phyloP scores from a whole-genome alignment of 176 grass and related monocot genomes.

The Aechmea fasciata region DNA sequence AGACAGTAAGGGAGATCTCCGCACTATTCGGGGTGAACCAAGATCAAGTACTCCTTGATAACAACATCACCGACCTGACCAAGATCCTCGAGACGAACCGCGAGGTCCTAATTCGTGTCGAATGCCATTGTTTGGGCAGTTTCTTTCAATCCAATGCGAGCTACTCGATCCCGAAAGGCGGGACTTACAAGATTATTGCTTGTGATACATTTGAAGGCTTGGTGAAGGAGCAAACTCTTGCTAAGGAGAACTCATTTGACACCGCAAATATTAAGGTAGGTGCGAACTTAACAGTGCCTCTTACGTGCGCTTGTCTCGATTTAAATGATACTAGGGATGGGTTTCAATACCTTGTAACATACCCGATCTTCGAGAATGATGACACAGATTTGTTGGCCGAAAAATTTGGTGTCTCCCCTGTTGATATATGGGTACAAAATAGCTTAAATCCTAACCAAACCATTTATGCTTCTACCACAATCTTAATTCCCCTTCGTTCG shows the following conservation, averaged over 20 bases:
- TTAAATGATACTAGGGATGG: neutral
- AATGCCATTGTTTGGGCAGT: neutral
- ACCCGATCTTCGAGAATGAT: neutral
- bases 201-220: neutral
- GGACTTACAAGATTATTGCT: neutral
- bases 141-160: slow-evolving; percentile 1
- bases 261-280: neutral
- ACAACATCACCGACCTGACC: neutral
- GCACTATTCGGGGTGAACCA: neutral
- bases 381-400: neutral
- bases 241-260: neutral
- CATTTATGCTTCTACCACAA: neutral
- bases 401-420: slow-evolving; percentile 4
- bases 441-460: neutral
- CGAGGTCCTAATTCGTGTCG: neutral
- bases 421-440: slow-evolving; percentile 3
- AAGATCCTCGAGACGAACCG: neutral
- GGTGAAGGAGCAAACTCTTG: neutral
- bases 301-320: slow-evolving; percentile 1
- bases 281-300: neutral
- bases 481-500: neutral
- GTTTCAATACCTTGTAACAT: slow-evolving; percentile 1
- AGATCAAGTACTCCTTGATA: neutral
- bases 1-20: neutral
- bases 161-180: neutral